Conservation (phyloP, 2,329 filamentous ascomycete species). For the Daldinia sp. region DNA sequence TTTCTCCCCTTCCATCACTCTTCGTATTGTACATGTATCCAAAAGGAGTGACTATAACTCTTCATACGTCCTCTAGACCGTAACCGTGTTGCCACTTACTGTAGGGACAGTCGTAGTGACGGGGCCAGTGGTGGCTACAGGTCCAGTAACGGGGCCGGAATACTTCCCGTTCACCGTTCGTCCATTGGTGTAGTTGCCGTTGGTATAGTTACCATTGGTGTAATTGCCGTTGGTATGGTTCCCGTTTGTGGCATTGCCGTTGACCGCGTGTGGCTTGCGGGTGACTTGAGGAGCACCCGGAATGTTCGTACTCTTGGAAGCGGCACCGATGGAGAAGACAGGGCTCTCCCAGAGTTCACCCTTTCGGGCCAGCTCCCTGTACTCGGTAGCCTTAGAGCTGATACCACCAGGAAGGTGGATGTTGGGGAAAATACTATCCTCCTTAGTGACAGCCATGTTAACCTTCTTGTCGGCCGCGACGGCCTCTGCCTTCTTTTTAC, state of each 20-base stretch:
- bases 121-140: constrained; percentile 10
- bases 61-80: constrained; percentile 26
- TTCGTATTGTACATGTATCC: not conserved
- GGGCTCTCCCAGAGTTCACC: constrained; percentile 95
- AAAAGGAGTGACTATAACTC: not conserved
- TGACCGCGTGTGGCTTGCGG: constrained; percentile 53
- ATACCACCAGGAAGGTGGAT: constrained; percentile 88
- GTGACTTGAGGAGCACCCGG: constrained; percentile 65
- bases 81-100: constrained; percentile 15
- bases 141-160: constrained; percentile 4
- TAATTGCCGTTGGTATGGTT: constrained; percentile 6
- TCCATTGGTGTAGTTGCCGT: constrained; percentile 5
- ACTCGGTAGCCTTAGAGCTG: constrained; percentile 92
- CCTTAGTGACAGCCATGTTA: constrained; percentile 83
- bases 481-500: constrained; percentile 78
- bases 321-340: constrained; percentile 86
- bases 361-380: constrained; percentile 85
- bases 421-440: constrained; percentile 89
- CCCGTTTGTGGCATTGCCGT: constrained; percentile 30
- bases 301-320: constrained; percentile 75
- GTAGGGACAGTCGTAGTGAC: not conserved
- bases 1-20: not conserved
- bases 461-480: constrained; percentile 73
- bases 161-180: constrained; percentile 10
- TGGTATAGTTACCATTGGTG: constrained; percentile 7